Percentiles rank a stretch among this genome's conserved stretches.
phyloP scores from a whole-genome alignment of 441 rosid species.

The Gossypium trilobum region DNA sequence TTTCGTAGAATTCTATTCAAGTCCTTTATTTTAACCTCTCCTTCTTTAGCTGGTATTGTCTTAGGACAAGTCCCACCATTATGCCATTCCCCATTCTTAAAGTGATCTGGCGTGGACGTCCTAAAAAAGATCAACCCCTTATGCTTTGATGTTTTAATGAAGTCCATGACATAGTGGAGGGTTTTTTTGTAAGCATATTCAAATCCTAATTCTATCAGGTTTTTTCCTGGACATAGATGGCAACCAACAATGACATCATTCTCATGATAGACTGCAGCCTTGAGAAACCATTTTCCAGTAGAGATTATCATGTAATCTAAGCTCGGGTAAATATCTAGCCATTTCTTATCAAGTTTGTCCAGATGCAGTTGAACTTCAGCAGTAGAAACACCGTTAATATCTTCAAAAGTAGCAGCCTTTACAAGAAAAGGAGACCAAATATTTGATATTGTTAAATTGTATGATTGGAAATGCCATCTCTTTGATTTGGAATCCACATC shows the following conservation, averaged over 20 bases:
- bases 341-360: slow-evolving; percentile 65
- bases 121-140: slow-evolving; percentile 56
- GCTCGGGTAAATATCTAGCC: slow-evolving; percentile 46
- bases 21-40: slow-evolving; percentile 54
- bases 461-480: slow-evolving; percentile 60
- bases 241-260: slow-evolving; percentile 56
- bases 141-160: slow-evolving; percentile 41
- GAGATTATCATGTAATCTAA: slow-evolving; percentile 66
- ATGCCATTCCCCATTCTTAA: slow-evolving; percentile 88
- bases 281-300: slow-evolving; percentile 88
- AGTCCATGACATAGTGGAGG: slow-evolving; percentile 46
- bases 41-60: slow-evolving; percentile 51
- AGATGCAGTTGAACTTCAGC: slow-evolving; percentile 66
- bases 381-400: slow-evolving; percentile 66
- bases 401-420: slow-evolving; percentile 76
- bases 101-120: slow-evolving; percentile 84
- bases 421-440: slow-evolving; percentile 90
- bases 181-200: slow-evolving; percentile 58
- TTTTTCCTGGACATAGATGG: slow-evolving; percentile 57
- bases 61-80: slow-evolving; percentile 65
- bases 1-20: slow-evolving; percentile 45
- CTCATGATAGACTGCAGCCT: slow-evolving; percentile 74
- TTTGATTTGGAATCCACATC: slow-evolving; percentile 63
- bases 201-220: slow-evolving; percentile 61
- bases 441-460: slow-evolving; percentile 59